Evolutionary conservation across 805 yeast species (phyloP).

Genomic region (Teunomyces cretensis): DNA sequence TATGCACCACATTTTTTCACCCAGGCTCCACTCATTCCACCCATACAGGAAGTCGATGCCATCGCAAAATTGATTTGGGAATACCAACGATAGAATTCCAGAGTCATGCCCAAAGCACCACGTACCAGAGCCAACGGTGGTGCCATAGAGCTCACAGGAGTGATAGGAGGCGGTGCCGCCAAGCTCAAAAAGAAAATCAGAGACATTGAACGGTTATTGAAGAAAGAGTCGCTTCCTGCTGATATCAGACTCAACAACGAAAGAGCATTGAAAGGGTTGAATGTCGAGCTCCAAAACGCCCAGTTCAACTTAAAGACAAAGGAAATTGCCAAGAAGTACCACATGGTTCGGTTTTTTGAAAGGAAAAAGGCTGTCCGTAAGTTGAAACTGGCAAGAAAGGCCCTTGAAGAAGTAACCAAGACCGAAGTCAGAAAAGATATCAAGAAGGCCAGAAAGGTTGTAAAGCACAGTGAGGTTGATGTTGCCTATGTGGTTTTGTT

Average conservation of each 20-base stretch:
- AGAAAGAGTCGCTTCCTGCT: constrained; percentile 60
- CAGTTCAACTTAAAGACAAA: constrained; percentile 45
- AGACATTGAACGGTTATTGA: constrained; percentile 74
- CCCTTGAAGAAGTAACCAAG: constrained; percentile 33
- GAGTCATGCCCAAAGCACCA: constrained; percentile 17
- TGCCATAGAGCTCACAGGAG: constrained; percentile 27
- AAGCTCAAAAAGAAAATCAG: constrained; percentile 83
- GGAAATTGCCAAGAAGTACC: constrained; percentile 70
- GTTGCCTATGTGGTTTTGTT: constrained; percentile 72
- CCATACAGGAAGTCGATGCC: too few relatives aligned
- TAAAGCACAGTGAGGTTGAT: constrained; percentile 63
- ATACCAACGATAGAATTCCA: background rate
- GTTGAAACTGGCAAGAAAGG: constrained; percentile 52
- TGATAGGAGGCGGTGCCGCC: constrained; percentile 37
- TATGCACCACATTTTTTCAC: too few relatives aligned
- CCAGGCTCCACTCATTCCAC: too few relatives aligned
- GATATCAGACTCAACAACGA: constrained; percentile 68
- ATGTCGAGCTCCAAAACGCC: constrained; percentile 54
- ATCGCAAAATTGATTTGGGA: background rate
- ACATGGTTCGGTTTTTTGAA: constrained; percentile 91
- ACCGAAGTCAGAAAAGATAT: constrained; percentile 36
- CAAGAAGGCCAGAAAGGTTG: constrained; percentile 47
- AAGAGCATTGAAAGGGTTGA: constrained; percentile 67
- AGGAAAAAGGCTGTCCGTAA: constrained; percentile 77
- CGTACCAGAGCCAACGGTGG: constrained; percentile 18